Evolutionary conservation across 371 early-diverging fungal species (phyloP).

Genomic region (Phascolomyces articulosus): DNA sequence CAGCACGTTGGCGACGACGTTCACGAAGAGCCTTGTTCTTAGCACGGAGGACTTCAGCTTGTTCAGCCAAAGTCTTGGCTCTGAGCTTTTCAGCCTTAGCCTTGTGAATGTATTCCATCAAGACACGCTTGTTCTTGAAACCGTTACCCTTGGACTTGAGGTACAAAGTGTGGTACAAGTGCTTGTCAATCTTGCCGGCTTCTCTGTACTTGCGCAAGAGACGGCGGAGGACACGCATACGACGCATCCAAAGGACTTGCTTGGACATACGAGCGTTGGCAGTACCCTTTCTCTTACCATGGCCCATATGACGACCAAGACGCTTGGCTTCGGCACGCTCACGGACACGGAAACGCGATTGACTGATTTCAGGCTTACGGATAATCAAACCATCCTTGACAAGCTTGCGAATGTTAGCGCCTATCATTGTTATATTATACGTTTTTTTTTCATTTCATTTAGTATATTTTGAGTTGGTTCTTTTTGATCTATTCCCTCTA

Average conservation of each 20-base stretch:
- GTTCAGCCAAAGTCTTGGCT: slow-evolving; percentile 94
- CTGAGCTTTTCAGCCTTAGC: slow-evolving; percentile 99
- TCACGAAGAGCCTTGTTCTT: slow-evolving; percentile 97
- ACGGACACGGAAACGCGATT: slow-evolving; percentile 97
- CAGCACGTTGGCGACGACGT: slow-evolving; percentile 86
- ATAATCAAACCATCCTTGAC: slow-evolving; percentile 98
- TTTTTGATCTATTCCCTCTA: too few species aligned
- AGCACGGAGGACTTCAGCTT: slow-evolving; percentile 98
- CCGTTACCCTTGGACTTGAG: slow-evolving; percentile 99
- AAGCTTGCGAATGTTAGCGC: slow-evolving; percentile 97
- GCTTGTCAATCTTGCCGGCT: slow-evolving; percentile 97
- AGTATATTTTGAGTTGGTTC: too few species aligned
- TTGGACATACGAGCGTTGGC: slow-evolving; percentile 99
- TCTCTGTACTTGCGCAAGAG: slow-evolving; percentile 98
- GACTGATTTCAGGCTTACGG: slow-evolving; percentile 92
- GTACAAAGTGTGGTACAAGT: slow-evolving; percentile 98
- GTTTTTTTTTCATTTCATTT: too few species aligned
- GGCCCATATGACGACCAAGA: slow-evolving; percentile 99
- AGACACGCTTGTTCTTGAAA: slow-evolving; percentile 99
- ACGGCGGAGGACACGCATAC: slow-evolving; percentile 98
- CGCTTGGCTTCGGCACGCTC: slow-evolving; percentile 95
- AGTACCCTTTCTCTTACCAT: slow-evolving; percentile 99
- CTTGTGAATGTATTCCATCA: slow-evolving; percentile 99
- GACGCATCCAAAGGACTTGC: slow-evolving; percentile 98
- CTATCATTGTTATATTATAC: too few species aligned